phyloP scores from a whole-genome alignment of 495 filamentous ascomycete genomes.

The Cryomyces antarcticus region DNA sequence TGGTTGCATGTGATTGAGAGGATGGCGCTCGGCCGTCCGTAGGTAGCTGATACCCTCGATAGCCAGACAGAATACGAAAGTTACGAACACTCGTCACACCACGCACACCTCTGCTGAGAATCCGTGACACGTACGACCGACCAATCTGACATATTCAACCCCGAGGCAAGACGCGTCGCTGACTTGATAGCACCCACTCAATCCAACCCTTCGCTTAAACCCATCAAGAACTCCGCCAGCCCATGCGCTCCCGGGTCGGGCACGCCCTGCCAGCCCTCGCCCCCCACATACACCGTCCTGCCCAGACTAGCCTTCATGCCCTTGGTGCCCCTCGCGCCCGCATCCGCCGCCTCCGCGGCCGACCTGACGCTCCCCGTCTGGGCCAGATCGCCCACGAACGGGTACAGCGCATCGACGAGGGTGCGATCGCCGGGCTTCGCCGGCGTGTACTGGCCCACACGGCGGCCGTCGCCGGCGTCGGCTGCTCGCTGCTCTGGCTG shows the following conservation, averaged over 20 bases:
- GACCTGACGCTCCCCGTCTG: constrained; percentile 39
- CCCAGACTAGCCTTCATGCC: constrained; percentile 82
- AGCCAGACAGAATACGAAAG: no score
- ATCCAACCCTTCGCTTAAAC: constrained; percentile 39
- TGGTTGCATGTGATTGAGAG: no score
- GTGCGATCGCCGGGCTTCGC: constrained; percentile 79
- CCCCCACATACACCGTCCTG: constrained; percentile 77
- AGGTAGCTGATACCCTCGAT: no score
- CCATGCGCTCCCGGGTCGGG: constrained; percentile 88
- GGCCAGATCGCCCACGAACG: constrained; percentile 57
- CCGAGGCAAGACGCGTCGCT: no score
- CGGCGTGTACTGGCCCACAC: constrained; percentile 80
- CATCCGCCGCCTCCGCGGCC: constrained; percentile 54
- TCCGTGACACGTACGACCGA: no score
- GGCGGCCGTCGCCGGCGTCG: constrained; percentile 24
- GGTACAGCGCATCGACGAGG: constrained; percentile 71
- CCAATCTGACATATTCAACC: no score
- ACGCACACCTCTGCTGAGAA: no score
- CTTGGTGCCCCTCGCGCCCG: constrained; percentile 66
- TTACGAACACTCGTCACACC: no score
- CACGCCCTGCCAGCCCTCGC: constrained; percentile 57
- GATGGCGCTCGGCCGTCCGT: no score
- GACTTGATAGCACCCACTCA: background rate
- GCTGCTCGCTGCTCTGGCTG: constrained; percentile 25
- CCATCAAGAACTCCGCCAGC: constrained; percentile 58